Base-by-base conservation (phyloP, 352 stramenopile genomes). In the Pythium sukuiense region DNA sequence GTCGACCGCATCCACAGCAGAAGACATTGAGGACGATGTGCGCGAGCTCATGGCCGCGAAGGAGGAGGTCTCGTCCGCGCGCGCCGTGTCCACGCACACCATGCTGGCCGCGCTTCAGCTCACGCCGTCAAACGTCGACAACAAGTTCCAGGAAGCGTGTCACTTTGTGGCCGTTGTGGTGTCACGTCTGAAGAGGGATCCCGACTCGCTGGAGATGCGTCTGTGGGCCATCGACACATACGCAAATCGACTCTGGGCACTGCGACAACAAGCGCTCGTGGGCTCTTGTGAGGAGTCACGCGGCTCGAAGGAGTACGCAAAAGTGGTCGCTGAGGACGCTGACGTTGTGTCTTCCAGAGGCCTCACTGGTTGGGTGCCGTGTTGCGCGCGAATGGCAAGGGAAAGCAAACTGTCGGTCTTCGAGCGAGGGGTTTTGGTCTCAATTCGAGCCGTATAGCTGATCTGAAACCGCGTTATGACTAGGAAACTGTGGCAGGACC, bases 401-500 rank as follows among this genome's bases (percentile, higher is more conserved):
- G 74, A 87, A 43, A 81, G 74, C 54, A 87, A 83, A 61, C 48
- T 88, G 76, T 87, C 59, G 13, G 72, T 24, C 56, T 18, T 37
- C 41, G 7, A 50, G 63, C 55, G 13, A 14, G 30, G 16, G 18
- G 5, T 59, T 13, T 59, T 30, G 33, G 35, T 49, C 7, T 39
- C 20, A 0, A 24, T 24, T 24, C 20, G 20, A 0, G 20, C 20
- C 20, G 20, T 24, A 24, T 24, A 24, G 20, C 20, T 24, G 20
- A 24, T 24, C 20, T 24, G 20, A 24, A 24, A 24, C 20, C 20
- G 20, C 20, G 20, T 24, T 24, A n/a, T 59, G 12, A 20, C 26
- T 52, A 88, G 80, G 59, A 86, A 83, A 37, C 61, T 82, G 32
- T 89, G 80, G 78, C 80, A 89, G 61, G 72, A 77, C n/a, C 78